Evolutionary conservation across 176 grass and related monocot species (phyloP).

Genomic region (Triticum timopheevii): DNA sequence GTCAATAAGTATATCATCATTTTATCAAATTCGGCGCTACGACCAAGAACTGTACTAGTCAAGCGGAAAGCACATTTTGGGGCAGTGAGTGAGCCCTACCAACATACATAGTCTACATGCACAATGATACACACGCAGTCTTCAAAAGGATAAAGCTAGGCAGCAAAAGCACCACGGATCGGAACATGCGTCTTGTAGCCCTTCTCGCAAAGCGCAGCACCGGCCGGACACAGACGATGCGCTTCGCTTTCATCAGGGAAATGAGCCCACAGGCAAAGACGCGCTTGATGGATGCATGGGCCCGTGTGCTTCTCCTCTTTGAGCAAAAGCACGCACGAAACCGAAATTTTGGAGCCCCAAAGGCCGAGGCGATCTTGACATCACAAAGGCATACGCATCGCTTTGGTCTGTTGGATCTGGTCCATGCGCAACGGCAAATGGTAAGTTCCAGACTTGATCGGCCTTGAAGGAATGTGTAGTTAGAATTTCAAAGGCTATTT

Average conservation of each 20-base stretch:
- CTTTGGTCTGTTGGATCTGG: neutral
- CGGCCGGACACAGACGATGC: constrained; percentile 23
- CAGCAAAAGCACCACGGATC: constrained; percentile 39
- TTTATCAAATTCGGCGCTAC: neutral
- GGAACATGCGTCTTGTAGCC: constrained; percentile 44
- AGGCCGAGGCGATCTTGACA: constrained; percentile 21
- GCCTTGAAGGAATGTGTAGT: neutral
- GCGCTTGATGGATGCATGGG: neutral
- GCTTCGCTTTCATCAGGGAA: constrained; percentile 20
- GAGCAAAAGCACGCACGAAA: neutral
- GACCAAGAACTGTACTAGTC: neutral
- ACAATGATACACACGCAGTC: constrained; percentile 30
- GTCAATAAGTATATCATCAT: neutral
- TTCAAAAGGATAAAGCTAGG: constrained; percentile 28
- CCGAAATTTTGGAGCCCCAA: constrained; percentile 8
- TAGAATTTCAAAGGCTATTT: neutral
- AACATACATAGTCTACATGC: constrained; percentile 25
- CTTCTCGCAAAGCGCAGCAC: constrained; percentile 26
- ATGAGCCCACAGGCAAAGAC: neutral
- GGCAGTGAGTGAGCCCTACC: constrained; percentile 4
- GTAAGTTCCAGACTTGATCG: neutral
- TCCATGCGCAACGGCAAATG: neutral
- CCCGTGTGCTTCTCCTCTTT: constrained; percentile 17
- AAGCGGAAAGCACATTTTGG: constrained; percentile 28
- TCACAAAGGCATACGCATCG: constrained; percentile 18